Conservation (phyloP, 345 rosid species). For the Eutrema japonicum region DNA sequence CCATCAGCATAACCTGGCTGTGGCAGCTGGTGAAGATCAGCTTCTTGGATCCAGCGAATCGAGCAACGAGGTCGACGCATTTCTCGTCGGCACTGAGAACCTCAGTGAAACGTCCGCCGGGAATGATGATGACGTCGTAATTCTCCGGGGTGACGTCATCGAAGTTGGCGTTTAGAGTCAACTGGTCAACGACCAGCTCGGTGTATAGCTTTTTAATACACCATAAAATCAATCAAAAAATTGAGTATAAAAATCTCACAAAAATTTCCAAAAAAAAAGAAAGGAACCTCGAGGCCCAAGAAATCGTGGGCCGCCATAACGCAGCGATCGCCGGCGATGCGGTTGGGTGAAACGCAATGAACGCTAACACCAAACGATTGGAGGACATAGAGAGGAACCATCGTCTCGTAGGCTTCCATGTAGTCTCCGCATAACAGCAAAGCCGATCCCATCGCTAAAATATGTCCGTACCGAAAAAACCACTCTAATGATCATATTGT, state of each 20-base stretch:
- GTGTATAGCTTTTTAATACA: slow-evolving; percentile 46
- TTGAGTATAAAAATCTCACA: neutral
- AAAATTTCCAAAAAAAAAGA: neutral
- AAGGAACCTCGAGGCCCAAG: slow-evolving; percentile 51
- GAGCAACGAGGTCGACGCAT: slow-evolving; percentile 43
- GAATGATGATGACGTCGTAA: slow-evolving; percentile 54
- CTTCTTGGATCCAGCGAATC: slow-evolving; percentile 48
- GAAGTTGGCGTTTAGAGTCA: slow-evolving; percentile 50
- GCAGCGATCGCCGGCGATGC: slow-evolving; percentile 50
- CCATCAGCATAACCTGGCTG: slow-evolving; percentile 53
- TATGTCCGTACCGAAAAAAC: neutral
- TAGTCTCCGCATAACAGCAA: slow-evolving; percentile 57
- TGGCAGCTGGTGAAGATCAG: slow-evolving; percentile 57
- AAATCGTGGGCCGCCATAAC: slow-evolving; percentile 53
- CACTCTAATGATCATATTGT: neutral
- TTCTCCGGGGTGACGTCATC: slow-evolving; percentile 42
- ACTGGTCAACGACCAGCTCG: slow-evolving; percentile 52
- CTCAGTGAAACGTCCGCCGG: slow-evolving; percentile 58
- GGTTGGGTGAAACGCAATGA: slow-evolving; percentile 54
- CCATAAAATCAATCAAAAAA: neutral
- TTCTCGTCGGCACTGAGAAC: slow-evolving; percentile 50
- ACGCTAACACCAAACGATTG: slow-evolving; percentile 57
- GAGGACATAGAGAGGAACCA: slow-evolving; percentile 51
- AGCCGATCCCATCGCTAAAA: slow-evolving; percentile 45
- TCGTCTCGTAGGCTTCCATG: slow-evolving; percentile 60